These are phyloP conservation scores for Pseudogymnoascus sp. DNA, from an alignment of 2,329 filamentous ascomycete genomes.

Conservation along the genomic window DNA sequence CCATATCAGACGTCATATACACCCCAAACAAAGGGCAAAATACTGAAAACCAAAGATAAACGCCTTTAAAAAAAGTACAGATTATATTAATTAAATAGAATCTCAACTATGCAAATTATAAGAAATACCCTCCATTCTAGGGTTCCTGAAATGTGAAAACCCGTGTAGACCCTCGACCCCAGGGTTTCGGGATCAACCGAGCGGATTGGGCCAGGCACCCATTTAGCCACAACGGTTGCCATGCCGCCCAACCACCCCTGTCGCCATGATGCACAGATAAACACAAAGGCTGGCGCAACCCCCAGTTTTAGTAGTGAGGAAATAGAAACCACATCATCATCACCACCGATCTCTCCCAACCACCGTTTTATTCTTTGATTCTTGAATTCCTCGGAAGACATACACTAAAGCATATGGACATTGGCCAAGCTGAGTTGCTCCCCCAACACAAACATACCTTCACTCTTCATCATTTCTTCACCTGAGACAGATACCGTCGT, in stretches of 20 bases:
- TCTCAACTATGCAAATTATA: not conserved
- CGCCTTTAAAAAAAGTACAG: not conserved
- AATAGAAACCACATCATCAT: conserved; percentile 4
- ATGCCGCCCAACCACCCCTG: conserved; percentile 5
- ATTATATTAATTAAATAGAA: not conserved
- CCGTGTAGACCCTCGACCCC: not conserved
- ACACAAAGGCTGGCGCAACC: conserved; percentile 6
- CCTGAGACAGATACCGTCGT: conserved; percentile 2
- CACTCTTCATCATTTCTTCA: not conserved
- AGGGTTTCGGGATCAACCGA: conserved; percentile 2
- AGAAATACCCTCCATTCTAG: not conserved
- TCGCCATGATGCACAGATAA: conserved; percentile 7
- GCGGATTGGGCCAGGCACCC: not conserved
- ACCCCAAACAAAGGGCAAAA: not conserved
- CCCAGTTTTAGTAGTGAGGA: conserved; percentile 4
- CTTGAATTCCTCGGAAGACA: conserved; percentile 4
- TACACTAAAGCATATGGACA: conserved; percentile 5
- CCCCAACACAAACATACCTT: conserved; percentile 1
- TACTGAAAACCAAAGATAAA: not conserved
- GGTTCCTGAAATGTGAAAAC: not conserved
- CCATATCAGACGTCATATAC: not conserved
- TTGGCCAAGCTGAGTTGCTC: conserved; percentile 6
- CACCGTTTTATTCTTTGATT: conserved; percentile 4
- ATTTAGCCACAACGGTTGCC: conserved; percentile 4
- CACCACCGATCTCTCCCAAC: conserved; percentile 2